phyloP scores from a whole-genome alignment of 2,329 filamentous ascomycete species.

The Alternaria sp. region DNA sequence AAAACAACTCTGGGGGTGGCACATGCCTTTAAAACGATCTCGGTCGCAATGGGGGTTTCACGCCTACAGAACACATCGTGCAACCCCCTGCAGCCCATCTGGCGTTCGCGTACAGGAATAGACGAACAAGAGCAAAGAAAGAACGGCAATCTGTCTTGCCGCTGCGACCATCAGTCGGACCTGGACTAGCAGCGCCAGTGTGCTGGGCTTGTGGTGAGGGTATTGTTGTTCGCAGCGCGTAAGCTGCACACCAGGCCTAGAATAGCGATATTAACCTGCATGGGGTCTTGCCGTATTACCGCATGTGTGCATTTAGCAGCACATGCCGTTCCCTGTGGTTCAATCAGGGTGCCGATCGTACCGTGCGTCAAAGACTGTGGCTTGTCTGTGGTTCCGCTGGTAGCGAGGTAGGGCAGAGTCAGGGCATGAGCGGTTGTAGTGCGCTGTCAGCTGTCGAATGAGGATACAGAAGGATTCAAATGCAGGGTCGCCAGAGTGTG shows the following conservation, averaged over 20 bases:
- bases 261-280: conserved; percentile 26
- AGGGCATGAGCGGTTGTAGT: conserved; percentile 3
- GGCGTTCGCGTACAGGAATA: conserved; percentile 10
- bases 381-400: conserved; percentile 7
- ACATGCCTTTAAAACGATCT: conserved; percentile 44
- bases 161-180: conserved; percentile 20
- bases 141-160: conserved; percentile 29
- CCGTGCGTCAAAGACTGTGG: conserved; percentile 12
- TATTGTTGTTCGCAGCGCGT: conserved; percentile 35
- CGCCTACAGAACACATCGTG: conserved; percentile 14
- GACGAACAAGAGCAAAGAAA: conserved; percentile 13
- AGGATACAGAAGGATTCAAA: conserved; percentile 12
- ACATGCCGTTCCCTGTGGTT: conserved; percentile 7
- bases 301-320: conserved; percentile 20
- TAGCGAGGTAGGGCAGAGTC: conserved; percentile 4
- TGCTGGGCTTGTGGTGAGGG: conserved; percentile 12
- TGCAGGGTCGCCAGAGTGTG: conserved; percentile 26
- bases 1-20: conserved; percentile 25
- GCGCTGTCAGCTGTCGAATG: conserved; percentile 20
- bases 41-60: conserved; percentile 43
- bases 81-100: conserved; percentile 11
- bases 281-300: conserved; percentile 10
- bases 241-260: conserved; percentile 22
- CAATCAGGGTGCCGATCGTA: conserved; percentile 8
- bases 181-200: conserved; percentile 4